Evolutionary conservation across 1,139 yeast species (phyloP), one percentile per base, ranked within the genome.

Genomic region (Suhomyces taliae): DNA sequence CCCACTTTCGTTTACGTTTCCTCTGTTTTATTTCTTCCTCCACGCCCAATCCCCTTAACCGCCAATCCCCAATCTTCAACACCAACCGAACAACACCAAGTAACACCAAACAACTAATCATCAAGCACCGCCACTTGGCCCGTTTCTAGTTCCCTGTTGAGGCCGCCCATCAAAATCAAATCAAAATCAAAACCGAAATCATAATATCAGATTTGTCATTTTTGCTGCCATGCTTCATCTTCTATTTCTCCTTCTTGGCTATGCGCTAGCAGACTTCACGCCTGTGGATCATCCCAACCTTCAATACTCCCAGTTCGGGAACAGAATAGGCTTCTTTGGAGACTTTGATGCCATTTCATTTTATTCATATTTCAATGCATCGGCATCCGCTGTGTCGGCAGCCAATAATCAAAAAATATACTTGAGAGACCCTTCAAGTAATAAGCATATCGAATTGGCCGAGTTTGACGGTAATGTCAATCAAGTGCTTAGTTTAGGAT

Each of bases 301-400:
- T 27, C 59, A 70, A 45, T 73, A 65, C 47, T 48, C 55, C 26
- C 54, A 57, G 38, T 48, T 72, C 36, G 78, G 82, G 33, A 67
- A 70, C 15, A 59, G 72, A 47, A 66, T 89, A 42, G 84, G 86
- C 6, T 56, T 88, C 14, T 74, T 87, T 43, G 97, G 96, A 8
- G 68, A 75, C 37, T 86, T 81, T 56, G 78, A 81, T 49, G 82
- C 85, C 12, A 61, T 86, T 29, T 79, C 93, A 1, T 70, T 74
- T 44, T 85, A 85, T 64, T 59, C 72, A 34, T 82, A 76, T 55
- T 59, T 65, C 31, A 88, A 88, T 46, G 84, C 69, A 36, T 65
- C 77, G 19, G 56, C 43, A 52, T 54, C 46, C 51, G 51, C 49
- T 35, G 41, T 42, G 36, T 45, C 34, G 38, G 11, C 27, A 27